A percentile compares a stretch with the other conserved stretches of the same genome.
Conservation (phyloP, 2,329 filamentous ascomycete species). For the Podosphaera fusca region DNA sequence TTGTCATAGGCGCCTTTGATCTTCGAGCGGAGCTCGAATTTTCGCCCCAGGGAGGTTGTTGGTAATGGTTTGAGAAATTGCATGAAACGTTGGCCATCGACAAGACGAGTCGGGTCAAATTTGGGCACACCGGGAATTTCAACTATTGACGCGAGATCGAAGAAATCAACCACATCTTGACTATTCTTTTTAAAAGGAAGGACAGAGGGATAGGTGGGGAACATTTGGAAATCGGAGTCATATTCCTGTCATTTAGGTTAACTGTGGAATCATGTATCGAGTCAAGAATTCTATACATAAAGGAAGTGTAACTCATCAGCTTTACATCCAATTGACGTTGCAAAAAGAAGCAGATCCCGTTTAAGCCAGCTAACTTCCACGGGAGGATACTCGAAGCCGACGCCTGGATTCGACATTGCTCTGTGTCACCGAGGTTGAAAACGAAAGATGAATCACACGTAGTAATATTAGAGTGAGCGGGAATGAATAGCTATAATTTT, state of each 20-base stretch:
- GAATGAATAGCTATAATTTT: too few relatives aligned
- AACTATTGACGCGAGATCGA: constrained; percentile 27
- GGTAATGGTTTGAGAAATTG: constrained; percentile 41
- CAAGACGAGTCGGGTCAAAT: constrained; percentile 35
- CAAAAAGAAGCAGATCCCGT: constrained; percentile 74
- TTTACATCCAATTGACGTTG: constrained; percentile 66
- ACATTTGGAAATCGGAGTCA: constrained; percentile 65
- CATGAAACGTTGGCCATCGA: constrained; percentile 46
- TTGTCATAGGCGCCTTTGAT: constrained; percentile 53
- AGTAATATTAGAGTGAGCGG: too few relatives aligned
- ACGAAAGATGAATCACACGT: too few relatives aligned
- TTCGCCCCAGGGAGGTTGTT: constrained; percentile 31
- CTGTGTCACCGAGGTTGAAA: too few relatives aligned
- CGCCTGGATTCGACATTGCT: constrained; percentile 20
- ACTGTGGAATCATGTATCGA: neutral
- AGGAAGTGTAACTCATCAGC: constrained; percentile 78
- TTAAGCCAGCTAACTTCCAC: constrained; percentile 64
- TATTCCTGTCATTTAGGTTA: constrained; percentile 39
- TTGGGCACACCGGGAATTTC: constrained; percentile 42
- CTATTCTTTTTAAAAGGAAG: constrained; percentile 40
- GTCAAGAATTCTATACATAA: constrained; percentile 34
- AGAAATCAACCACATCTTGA: constrained; percentile 48
- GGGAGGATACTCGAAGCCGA: constrained; percentile 59
- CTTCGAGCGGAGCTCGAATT: constrained; percentile 39
- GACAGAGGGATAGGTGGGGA: constrained; percentile 37